Conservation (phyloP, 495 filamentous ascomycete genomes). For the Xylaria grammica region DNA sequence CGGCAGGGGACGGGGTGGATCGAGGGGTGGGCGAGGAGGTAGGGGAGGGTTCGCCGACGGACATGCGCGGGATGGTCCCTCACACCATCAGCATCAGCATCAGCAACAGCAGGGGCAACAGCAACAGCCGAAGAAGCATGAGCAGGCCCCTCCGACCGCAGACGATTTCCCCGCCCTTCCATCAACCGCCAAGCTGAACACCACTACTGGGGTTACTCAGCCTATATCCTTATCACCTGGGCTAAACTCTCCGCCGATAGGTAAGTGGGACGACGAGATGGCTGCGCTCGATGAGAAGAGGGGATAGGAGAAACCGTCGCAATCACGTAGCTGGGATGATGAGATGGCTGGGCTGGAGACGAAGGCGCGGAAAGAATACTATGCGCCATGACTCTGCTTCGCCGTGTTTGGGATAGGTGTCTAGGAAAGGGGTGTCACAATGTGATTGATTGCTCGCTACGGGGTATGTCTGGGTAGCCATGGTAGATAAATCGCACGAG, state of each 20-base stretch:
- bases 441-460: background rate
- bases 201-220: constrained; percentile 18
- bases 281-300: constrained; percentile 41
- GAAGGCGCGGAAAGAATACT: background rate
- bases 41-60: constrained; percentile 32
- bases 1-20: constrained; percentile 35
- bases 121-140: constrained; percentile 24
- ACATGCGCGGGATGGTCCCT: background rate
- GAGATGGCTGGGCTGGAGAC: background rate
- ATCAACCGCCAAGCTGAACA: constrained; percentile 37
- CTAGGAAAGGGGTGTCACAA: background rate
- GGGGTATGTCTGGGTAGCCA: background rate
- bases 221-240: constrained; percentile 19
- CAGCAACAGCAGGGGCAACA: constrained; percentile 28
- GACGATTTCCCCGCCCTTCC: constrained; percentile 54
- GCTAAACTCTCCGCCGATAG: constrained; percentile 37
- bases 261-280: constrained; percentile 56
- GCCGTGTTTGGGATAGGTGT: background rate
- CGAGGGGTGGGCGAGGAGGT: constrained; percentile 32
- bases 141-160: constrained; percentile 27
- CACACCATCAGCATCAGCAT: background rate
- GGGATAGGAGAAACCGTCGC: background rate
- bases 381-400: background rate
- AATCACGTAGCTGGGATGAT: background rate
- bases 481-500: background rate